A percentile compares a stretch with the other conserved stretches of the same genome.
phyloP scores from a whole-genome alignment of 352 stramenopile species.

The Globisporangium nagaii region DNA sequence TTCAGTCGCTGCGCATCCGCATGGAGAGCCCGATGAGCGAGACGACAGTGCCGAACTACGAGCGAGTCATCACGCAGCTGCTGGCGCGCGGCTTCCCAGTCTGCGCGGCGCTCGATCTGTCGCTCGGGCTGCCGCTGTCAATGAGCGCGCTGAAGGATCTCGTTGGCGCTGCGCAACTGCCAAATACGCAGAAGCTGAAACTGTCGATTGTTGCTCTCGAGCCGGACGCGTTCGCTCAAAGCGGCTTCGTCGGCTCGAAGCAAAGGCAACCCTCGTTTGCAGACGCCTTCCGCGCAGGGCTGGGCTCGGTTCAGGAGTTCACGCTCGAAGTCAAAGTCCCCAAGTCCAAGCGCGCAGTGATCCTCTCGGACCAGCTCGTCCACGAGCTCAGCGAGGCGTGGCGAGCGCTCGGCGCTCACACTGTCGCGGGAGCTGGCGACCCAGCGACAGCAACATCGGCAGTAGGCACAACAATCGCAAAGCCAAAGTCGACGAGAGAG shows the following conservation, averaged over 20 bases:
- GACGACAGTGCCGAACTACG: constrained; percentile 3
- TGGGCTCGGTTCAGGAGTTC: constrained; percentile 10
- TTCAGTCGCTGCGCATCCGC: constrained; percentile 17
- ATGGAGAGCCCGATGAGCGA: constrained; percentile 9
- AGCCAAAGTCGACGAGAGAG: constrained; percentile 8
- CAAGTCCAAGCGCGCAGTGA: constrained; percentile 1
- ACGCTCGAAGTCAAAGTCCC: constrained; percentile 11
- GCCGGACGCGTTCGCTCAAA: not conserved
- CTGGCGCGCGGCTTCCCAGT: constrained; percentile 34
- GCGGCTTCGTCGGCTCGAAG: not conserved
- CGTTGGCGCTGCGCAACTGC: constrained; percentile 11
- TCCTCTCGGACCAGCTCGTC: constrained; percentile 12
- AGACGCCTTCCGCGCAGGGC: not conserved
- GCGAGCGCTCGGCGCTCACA: constrained; percentile 10
- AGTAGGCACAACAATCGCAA: not conserved
- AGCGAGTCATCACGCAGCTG: constrained; percentile 24
- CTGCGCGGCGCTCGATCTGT: constrained; percentile 39
- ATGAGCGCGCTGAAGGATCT: constrained; percentile 12
- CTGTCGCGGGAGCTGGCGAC: too few relatives aligned
- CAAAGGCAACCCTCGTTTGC: constrained; percentile 4
- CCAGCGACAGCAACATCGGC: too few relatives aligned
- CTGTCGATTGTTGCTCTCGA: constrained; percentile 16
- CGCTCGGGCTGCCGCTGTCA: constrained; percentile 17
- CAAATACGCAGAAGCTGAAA: constrained; percentile 17
- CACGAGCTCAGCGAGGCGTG: constrained; percentile 18